Base-by-base conservation (phyloP, 129 eudicot genomes). In the Tanacetum coccineum region DNA sequence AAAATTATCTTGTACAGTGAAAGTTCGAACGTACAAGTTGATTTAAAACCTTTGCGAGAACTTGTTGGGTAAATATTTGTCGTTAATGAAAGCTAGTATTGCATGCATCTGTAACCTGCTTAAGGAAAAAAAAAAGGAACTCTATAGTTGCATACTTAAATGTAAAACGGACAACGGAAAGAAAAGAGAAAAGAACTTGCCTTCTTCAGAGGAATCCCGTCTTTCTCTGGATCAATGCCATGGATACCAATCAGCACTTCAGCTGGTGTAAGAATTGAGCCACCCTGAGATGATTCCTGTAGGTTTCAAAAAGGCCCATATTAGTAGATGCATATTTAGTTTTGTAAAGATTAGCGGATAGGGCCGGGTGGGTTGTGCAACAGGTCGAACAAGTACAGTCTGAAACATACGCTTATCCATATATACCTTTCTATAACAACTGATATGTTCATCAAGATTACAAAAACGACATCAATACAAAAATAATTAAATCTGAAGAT, bases 31-130 rank as follows among this genome's bases (percentile, higher is more conserved):
- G 14, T 78, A 94, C 99, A 97, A 94, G 75, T 62, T 94, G 99
- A 74, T 94, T 94, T 70, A 94, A 72, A 52, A 89, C 99, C 74
- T 89, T 87, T 48, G 99, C 99, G 46, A 94, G 82, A 70, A 89
- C 99, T 83, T 89, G 97, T 78, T 94, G 99, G n/a, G 97, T 81
- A 56, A 94, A 94, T 81, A 84, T 79, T 25, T 87, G 86, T 6
- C 83, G 79, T 80, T 89, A 95, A 82, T 84, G 95, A 78, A 94
- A 94, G 81, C 99, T 89, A 67, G 90, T 82, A 75, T 85, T 94
- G 85, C 99, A 94, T 64, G 97, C 97, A 81, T 94, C 97, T 39
- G 95, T 94, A 59, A 94, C 84, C 99, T 94, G 93, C 76, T 75
- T 58, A 46, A 25, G 2, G n/a, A n/a, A n/a, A 61, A 45, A 28